A percentile compares a stretch with the other conserved stretches of the same genome.
phyloP scores from a whole-genome alignment of 2,329 filamentous ascomycete species.

The Aureobasidium sp. region DNA sequence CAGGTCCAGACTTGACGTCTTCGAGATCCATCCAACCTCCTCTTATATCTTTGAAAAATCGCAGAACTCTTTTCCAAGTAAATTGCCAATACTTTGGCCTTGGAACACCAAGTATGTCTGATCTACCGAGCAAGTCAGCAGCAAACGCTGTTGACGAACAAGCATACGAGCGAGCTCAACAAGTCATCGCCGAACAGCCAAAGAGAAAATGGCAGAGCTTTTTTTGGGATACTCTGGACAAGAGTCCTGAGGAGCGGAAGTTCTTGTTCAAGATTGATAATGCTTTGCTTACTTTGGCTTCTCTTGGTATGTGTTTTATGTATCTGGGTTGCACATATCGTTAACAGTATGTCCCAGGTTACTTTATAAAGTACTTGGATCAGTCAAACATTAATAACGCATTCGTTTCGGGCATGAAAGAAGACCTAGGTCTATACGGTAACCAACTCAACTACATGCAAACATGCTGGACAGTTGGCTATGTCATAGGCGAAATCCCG shows the following conservation, averaged over 20 bases:
- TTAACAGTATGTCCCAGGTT: neutral
- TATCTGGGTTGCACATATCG: neutral
- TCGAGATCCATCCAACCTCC: no score
- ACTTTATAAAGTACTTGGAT: neutral
- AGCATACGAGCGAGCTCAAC: constrained; percentile 2
- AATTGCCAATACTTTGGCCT: neutral
- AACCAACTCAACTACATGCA: constrained; percentile 50
- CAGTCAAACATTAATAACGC: neutral
- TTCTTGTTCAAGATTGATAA: constrained; percentile 43
- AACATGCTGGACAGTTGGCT: constrained; percentile 51
- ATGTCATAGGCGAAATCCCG: constrained; percentile 46
- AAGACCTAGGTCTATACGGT: constrained; percentile 43
- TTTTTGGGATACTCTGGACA: constrained; percentile 43
- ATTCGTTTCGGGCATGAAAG: constrained; percentile 13
- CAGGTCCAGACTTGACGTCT: neutral
- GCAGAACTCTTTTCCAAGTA: neutral
- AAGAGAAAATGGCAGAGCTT: constrained; percentile 39
- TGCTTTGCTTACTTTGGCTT: constrained; percentile 40
- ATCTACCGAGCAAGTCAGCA: neutral
- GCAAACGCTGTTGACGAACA: neutral
- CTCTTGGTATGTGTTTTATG: constrained; percentile 24
- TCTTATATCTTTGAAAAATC: neutral
- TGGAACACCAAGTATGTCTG: neutral
- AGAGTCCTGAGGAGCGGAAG: constrained; percentile 39
- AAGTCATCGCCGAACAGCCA: constrained; percentile 14